phyloP scores from a whole-genome alignment of 495 filamentous ascomycete species.

The Aspergillus asperescens region DNA sequence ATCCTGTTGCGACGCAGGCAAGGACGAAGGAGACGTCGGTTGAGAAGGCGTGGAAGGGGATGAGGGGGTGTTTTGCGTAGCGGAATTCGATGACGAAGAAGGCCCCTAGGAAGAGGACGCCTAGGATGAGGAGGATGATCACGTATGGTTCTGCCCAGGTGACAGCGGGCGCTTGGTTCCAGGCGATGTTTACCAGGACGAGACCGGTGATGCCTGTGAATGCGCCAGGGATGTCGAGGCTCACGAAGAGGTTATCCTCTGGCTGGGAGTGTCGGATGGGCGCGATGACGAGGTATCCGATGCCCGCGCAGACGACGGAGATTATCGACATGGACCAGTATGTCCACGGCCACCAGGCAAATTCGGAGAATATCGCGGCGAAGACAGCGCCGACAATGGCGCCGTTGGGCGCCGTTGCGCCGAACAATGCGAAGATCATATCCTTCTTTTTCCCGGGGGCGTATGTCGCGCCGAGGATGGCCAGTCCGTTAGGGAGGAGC shows the following conservation, averaged over 20 bases:
- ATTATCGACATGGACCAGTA: conserved; percentile 54
- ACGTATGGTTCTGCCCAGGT: conserved; percentile 44
- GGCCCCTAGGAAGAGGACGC: conserved; percentile 29
- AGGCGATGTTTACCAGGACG: conserved; percentile 50
- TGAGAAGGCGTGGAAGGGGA: conserved; percentile 39
- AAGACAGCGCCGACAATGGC: conserved; percentile 47
- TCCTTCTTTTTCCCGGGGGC: conserved; percentile 51
- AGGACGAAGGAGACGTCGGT: conserved; percentile 40
- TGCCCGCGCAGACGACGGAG: conserved; percentile 32
- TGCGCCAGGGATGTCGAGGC: conserved; percentile 46
- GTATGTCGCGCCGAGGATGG: conserved; percentile 56
- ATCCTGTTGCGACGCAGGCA: conserved; percentile 43
- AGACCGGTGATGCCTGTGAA: conserved; percentile 52
- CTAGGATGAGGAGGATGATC: conserved; percentile 43
- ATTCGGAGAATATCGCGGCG: conserved; percentile 44
- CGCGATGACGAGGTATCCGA: conserved; percentile 47
- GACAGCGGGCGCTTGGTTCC: conserved; percentile 45
- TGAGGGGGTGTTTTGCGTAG: conserved; percentile 35
- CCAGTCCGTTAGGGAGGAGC: conserved; percentile 57
- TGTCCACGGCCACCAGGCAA: conserved; percentile 63
- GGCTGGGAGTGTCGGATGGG: conserved; percentile 27
- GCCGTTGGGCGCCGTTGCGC: conserved; percentile 55
- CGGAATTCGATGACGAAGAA: conserved; percentile 42
- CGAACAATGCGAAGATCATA: conserved; percentile 61
- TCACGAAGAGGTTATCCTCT: conserved; percentile 12